Evolutionary conservation across 306 rosid genomes (phyloP).

Genomic region (Medicago truncatula): MtrunA17r5.0-ANR NC_053045.1:46049001-46049500

Average conservation of each 20-base stretch:
- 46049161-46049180: conserved; percentile 66
- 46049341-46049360: conserved; percentile 49
- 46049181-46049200: conserved; percentile 62
- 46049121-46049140: conserved; percentile 69
- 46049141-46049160: conserved; percentile 56
- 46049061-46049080: conserved; percentile 53
- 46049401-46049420: conserved; percentile 50
- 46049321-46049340: conserved; percentile 59
- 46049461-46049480: conserved; percentile 62
- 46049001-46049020: conserved; percentile 49
- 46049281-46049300: conserved; percentile 52
- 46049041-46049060: conserved; percentile 55
- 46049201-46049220: conserved; percentile 49
- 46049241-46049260: conserved; percentile 54
- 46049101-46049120: conserved; percentile 53
- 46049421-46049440: conserved; percentile 55
- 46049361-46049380: conserved; percentile 50
- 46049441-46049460: conserved; percentile 54
- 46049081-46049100: conserved; percentile 53
- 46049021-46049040: conserved; percentile 78
- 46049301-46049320: conserved; percentile 55
- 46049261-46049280: conserved; percentile 51
- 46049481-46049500: conserved; percentile 49
- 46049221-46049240: conserved; percentile 34
- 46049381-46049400: conserved; percentile 50